Conservation (phyloP, 129 eudicot species). For the Escallonia herrerae region DNA sequence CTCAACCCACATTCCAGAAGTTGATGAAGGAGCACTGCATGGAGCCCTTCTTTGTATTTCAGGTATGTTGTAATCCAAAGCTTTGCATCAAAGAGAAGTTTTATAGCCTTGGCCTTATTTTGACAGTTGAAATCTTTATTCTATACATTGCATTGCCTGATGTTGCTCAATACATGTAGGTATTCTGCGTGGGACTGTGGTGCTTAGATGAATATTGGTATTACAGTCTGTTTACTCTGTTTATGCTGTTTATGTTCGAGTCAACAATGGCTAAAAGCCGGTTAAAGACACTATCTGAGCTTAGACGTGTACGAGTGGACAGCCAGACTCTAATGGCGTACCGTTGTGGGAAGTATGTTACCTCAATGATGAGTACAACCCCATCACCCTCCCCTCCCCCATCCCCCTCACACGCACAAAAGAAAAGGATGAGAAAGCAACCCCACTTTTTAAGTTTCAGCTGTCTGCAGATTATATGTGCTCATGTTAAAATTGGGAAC, state of each 20-base stretch:
- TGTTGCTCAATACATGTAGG: constrained; percentile 33
- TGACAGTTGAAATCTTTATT: not conserved
- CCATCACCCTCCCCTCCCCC: not conserved
- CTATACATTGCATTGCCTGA: not conserved
- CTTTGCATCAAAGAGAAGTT: not conserved
- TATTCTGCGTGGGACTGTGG: constrained; percentile 98
- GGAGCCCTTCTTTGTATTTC: constrained; percentile 99
- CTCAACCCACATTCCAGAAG: constrained; percentile 92
- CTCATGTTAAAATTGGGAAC: constrained; percentile 7
- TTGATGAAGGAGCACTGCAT: constrained; percentile 85
- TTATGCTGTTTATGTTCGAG: constrained; percentile 98
- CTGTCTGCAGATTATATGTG: constrained; percentile 3
- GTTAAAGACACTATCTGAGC: constrained; percentile 87
- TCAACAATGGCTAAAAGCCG: constrained; percentile 98
- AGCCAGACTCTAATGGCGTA: constrained; percentile 78
- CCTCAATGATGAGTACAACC: not conserved
- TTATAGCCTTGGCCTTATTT: too few species aligned
- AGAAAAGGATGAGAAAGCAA: not conserved
- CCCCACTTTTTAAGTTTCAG: not conserved
- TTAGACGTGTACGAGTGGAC: constrained; percentile 92
- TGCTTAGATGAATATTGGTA: constrained; percentile 98
- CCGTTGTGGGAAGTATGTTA: constrained; percentile 94
- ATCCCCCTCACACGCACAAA: too few species aligned
- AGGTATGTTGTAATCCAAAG: constrained; percentile 45
- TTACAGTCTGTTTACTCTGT: constrained; percentile 87